Evolutionary conservation across 331 rosid species (phyloP).

Genomic region (Malus hybrid): DNA sequence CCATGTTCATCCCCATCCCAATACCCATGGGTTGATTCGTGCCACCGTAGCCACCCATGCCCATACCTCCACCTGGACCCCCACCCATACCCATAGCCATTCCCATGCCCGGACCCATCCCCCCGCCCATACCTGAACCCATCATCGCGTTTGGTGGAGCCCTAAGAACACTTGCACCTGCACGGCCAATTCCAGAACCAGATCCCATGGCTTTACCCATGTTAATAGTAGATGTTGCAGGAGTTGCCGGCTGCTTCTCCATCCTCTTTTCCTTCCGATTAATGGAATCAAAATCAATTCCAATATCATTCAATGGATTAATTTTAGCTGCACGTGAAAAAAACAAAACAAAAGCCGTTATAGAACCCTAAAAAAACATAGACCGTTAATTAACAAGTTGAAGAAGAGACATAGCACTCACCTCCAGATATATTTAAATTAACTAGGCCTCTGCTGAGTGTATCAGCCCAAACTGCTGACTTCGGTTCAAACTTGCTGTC

Average conservation of each 20-base stretch:
- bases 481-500: conserved; percentile 64
- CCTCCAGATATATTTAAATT: conserved; percentile 88
- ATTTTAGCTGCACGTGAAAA: conserved; percentile 57
- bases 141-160: conserved; percentile 45
- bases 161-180: conserved; percentile 44
- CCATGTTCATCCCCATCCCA: conserved; percentile 28
- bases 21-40: conserved; percentile 38
- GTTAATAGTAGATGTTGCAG: conserved; percentile 46
- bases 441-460: conserved; percentile 83
- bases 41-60: conserved; percentile 48
- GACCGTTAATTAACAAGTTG: not conserved
- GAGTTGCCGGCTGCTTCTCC: conserved; percentile 60
- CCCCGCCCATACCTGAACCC: conserved; percentile 61
- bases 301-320: conserved; percentile 76
- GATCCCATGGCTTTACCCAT: conserved; percentile 98
- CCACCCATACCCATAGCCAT: conserved; percentile 23
- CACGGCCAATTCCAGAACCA: conserved; percentile 80
- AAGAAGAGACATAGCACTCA: conserved; percentile 24
- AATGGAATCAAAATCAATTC: conserved; percentile 80
- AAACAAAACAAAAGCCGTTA: not conserved
- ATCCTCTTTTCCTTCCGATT: conserved; percentile 85
- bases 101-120: conserved; percentile 32
- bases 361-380: not conserved
- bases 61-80: conserved; percentile 40
- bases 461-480: conserved; percentile 87